phyloP scores from a whole-genome alignment of 1,139 yeast species.

The Spathaspora sp. region DNA sequence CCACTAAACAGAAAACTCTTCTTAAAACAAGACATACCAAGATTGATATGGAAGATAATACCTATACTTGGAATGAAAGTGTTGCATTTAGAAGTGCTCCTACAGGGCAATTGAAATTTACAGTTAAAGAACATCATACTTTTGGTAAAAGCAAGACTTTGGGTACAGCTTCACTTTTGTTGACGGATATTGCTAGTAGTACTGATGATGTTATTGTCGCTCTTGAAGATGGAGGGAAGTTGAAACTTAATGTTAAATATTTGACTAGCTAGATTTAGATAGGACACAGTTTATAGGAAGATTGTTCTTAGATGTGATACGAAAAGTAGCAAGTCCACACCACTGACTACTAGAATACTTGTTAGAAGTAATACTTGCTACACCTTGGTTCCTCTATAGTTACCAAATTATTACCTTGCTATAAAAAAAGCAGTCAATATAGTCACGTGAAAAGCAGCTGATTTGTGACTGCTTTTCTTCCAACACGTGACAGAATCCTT shows the following conservation, averaged over 20 bases:
- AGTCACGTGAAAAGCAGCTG: slow-evolving; percentile 10
- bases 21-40: slow-evolving; percentile 66
- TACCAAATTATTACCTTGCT: too few relatives aligned
- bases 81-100: slow-evolving; percentile 65
- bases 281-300: neutral
- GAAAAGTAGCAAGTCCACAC: too few relatives aligned
- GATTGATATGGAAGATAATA: slow-evolving; percentile 39
- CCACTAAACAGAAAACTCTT: slow-evolving; percentile 56
- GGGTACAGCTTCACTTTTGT: slow-evolving; percentile 50
- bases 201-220: slow-evolving; percentile 28
- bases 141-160: slow-evolving; percentile 70
- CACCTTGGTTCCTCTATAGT: too few relatives aligned
- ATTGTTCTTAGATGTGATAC: neutral
- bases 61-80: slow-evolving; percentile 64
- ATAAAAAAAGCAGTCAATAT: neutral
- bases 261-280: slow-evolving; percentile 7
- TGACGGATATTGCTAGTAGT: slow-evolving; percentile 39
- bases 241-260: slow-evolving; percentile 32
- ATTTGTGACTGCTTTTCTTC: slow-evolving; percentile 17
- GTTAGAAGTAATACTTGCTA: too few relatives aligned
- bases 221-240: slow-evolving; percentile 27
- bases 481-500: neutral
- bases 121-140: slow-evolving; percentile 65
- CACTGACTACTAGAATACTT: neutral
- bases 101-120: slow-evolving; percentile 57